Base-by-base conservation (phyloP, 2,329 filamentous ascomycete genomes). In the Scedosporium boydii region DNA sequence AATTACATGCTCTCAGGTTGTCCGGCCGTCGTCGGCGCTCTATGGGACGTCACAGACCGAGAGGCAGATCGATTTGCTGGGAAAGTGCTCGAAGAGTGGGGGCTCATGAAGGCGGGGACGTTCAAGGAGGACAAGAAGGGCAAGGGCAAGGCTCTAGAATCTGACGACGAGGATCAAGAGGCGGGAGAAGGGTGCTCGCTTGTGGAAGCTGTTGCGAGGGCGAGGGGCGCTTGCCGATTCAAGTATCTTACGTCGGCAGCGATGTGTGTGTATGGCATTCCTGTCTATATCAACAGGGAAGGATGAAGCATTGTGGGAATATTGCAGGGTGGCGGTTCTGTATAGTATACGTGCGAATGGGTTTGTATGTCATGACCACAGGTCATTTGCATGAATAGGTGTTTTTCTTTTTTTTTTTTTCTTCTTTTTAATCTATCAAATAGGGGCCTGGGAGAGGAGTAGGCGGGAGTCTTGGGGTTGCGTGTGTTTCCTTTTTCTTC, bases 21-120 rank as follows among this genome's bases (percentile, higher is more conserved):
- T 68, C 92, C 91, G 3, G 92, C 93, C 0, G 85, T 98, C 9
- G 87, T 98, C 2, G 95, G 92, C 56, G 97, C 93, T 16, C 80
- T 99, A 44, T 99, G 95, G 95, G 95, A 99, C 74, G 95, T 99
- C 59, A 99, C 95, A 9, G 95, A 99, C 73, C 90, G 90, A 69
- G 95, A 99, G 73, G 96, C 97, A 72, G 96, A 99, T 77, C 89
- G 93, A 18, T 96, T 96, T 73, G 90, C 93, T 0, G 86, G 88
- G 41, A 81, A 83, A 27, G 79, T 89, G 2, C 89, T 96, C 72
- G 89, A 95, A 71, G 82, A 88, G 68, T 99, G 95, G 95, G 95
- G 95, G 0, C 73, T 99, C 6, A 78, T 89, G 61, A 70, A 74
- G 1, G 68, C 68, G 73, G 81, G 81, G 63, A 73, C 78, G 6